phyloP scores from a whole-genome alignment of 164 flowering plant species.

The Vitis rotundifolia region DNA sequence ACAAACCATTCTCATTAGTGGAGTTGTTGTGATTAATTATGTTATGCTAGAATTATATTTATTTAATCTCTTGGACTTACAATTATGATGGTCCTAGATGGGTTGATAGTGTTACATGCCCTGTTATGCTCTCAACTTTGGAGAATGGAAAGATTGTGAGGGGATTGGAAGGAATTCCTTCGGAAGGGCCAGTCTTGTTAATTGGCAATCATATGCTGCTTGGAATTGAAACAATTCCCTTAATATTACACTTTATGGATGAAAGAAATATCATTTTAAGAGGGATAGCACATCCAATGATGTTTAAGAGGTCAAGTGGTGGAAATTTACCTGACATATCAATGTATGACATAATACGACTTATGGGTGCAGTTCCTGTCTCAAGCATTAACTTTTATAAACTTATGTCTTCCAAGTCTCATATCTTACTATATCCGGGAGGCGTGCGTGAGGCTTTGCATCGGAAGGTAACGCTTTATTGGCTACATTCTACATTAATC shows the following conservation, averaged over 20 bases:
- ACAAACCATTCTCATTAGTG: no score
- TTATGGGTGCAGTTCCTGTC: slow-evolving; percentile 79
- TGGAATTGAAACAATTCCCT: slow-evolving; percentile 16
- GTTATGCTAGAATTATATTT: no score
- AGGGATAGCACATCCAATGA: slow-evolving; percentile 39
- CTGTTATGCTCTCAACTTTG: slow-evolving; percentile 33
- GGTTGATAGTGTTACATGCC: no score
- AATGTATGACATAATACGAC: slow-evolving; percentile 35
- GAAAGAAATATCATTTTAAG: slow-evolving; percentile 25
- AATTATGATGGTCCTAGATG: no score
- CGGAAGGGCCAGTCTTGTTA: slow-evolving; percentile 31
- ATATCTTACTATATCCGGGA: slow-evolving; percentile 68
- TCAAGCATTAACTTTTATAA: slow-evolving; percentile 48
- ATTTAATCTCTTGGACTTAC: no score
- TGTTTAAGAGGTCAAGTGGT: slow-evolving; percentile 34
- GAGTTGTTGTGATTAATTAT: no score
- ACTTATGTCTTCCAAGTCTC: slow-evolving; percentile 55
- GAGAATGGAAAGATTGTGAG: slow-evolving; percentile 31
- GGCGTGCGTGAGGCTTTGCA: slow-evolving; percentile 79
- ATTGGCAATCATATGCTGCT: slow-evolving; percentile 36
- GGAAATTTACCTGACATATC: slow-evolving; percentile 36
- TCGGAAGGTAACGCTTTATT: slow-evolving; percentile 50
- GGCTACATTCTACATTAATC: no score
- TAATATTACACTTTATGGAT: slow-evolving; percentile 8
- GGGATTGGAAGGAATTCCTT: slow-evolving; percentile 34